phyloP scores from a whole-genome alignment of 1,284 basidiomycete genomes.

The Blastosporella zonata region DNA sequence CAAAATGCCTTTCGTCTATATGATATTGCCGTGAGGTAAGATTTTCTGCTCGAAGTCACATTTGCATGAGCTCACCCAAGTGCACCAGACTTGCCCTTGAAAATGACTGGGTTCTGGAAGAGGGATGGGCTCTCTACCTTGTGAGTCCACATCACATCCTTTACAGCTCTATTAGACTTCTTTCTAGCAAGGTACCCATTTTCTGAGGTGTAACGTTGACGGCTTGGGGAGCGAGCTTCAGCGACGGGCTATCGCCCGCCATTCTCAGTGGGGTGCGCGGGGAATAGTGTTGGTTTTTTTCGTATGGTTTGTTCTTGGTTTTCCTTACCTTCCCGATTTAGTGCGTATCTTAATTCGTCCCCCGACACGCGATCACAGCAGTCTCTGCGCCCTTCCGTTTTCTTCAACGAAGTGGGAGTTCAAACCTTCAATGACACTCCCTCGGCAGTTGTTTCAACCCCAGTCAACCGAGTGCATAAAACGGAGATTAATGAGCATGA shows the following conservation, averaged over 20 bases:
- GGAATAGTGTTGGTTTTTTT: slow-evolving; percentile 53
- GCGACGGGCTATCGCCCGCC: slow-evolving; percentile 57
- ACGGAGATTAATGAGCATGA: slow-evolving; percentile 47
- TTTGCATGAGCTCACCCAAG: background rate
- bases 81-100: slow-evolving; percentile 51
- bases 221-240: slow-evolving; percentile 64
- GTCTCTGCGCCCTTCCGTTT: slow-evolving; percentile 51
- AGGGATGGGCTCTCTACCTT: slow-evolving; percentile 64
- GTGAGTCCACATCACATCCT: slow-evolving; percentile 31
- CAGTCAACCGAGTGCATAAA: slow-evolving; percentile 33
- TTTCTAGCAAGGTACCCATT: slow-evolving; percentile 64
- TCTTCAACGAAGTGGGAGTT: slow-evolving; percentile 57
- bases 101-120: slow-evolving; percentile 67
- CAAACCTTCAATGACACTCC: slow-evolving; percentile 51
- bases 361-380: slow-evolving; percentile 43
- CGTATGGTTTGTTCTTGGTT: background rate
- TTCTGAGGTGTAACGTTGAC: slow-evolving; percentile 63
- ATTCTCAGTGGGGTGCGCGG: slow-evolving; percentile 68
- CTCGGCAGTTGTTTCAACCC: slow-evolving; percentile 31
- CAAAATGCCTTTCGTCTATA: slow-evolving; percentile 61
- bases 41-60: slow-evolving; percentile 11
- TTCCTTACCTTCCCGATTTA: slow-evolving; percentile 23
- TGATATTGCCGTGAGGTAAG: slow-evolving; percentile 63
- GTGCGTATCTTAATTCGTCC: slow-evolving; percentile 47
- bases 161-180: slow-evolving; percentile 10